Evolutionary conservation across 2,329 filamentous ascomycete species (phyloP).

Genomic region (Aspergillus intermedius): DNA sequence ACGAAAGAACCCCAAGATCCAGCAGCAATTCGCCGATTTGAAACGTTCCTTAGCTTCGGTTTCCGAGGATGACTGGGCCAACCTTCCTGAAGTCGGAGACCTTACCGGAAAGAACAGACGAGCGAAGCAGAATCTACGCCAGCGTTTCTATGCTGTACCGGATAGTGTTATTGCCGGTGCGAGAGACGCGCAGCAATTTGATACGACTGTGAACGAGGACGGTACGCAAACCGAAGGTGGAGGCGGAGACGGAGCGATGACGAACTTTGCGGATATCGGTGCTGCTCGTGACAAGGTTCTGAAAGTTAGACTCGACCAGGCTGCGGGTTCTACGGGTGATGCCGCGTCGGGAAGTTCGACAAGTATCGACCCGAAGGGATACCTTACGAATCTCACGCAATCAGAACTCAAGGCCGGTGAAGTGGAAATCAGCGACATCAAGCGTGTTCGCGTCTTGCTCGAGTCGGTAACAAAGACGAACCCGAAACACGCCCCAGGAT

Average conservation of each 20-base stretch:
- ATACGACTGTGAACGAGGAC: conserved; percentile 83
- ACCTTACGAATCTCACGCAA: conserved; percentile 84
- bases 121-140: conserved; percentile 71
- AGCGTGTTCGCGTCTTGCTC: conserved; percentile 83
- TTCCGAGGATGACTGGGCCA: conserved; percentile 94
- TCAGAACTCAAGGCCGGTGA: conserved; percentile 72
- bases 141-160: conserved; percentile 91
- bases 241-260: conserved; percentile 75
- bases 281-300: conserved; percentile 93
- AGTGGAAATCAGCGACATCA: conserved; percentile 86
- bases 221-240: conserved; percentile 51
- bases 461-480: conserved; percentile 98
- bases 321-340: conserved; percentile 64
- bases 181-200: conserved; percentile 70
- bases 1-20: conserved; percentile 94
- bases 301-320: conserved; percentile 87
- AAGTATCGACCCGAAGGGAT: conserved; percentile 90
- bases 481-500: conserved; percentile 86
- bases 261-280: conserved; percentile 96
- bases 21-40: conserved; percentile 93
- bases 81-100: conserved; percentile 90
- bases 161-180: conserved; percentile 91
- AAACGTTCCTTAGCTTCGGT: conserved; percentile 85
- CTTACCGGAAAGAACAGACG: conserved; percentile 90
- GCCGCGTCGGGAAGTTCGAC: conserved; percentile 72